A percentile compares a stretch with the other conserved stretches of the same genome.
phyloP scores from a whole-genome alignment of 2,329 filamentous ascomycete species.

The Pleurostoma richardsiae region DNA sequence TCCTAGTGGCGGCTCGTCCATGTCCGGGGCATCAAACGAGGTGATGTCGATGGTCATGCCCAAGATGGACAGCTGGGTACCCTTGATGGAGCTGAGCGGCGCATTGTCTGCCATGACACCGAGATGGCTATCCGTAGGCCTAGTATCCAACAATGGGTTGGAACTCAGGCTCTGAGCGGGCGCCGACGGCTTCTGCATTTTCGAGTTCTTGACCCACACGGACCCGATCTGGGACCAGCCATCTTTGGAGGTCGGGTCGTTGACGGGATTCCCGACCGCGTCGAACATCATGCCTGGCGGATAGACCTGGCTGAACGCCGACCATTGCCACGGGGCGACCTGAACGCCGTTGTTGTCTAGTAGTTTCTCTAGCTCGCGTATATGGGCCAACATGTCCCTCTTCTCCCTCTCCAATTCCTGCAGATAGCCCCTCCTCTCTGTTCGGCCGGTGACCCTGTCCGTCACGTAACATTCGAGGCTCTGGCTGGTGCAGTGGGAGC shows the following conservation, averaged over 20 bases:
- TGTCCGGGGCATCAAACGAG: constrained; percentile 62
- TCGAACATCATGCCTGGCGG: constrained; percentile 20
- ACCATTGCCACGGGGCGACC: constrained; percentile 44
- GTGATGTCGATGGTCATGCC: constrained; percentile 77
- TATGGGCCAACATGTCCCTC: constrained; percentile 58
- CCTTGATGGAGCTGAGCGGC: constrained; percentile 67
- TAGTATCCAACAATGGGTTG: constrained; percentile 28
- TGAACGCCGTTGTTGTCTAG: constrained; percentile 57
- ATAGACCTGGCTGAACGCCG: constrained; percentile 20
- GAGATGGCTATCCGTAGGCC: constrained; percentile 58
- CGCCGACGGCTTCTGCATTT: constrained; percentile 13
- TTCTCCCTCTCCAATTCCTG: constrained; percentile 72
- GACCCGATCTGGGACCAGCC: constrained; percentile 29
- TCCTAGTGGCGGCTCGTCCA: constrained; percentile 52
- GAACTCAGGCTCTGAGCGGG: constrained; percentile 20
- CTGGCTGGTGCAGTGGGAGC: constrained; percentile 74
- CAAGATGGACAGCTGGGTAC: constrained; percentile 71
- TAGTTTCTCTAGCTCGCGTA: constrained; percentile 64
- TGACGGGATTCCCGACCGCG: constrained; percentile 15
- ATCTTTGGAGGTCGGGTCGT: constrained; percentile 20
- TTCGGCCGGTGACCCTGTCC: constrained; percentile 78
- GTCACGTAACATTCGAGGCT: constrained; percentile 78
- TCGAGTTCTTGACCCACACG: constrained; percentile 29
- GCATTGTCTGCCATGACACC: constrained; percentile 60
- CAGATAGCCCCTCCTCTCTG: constrained; percentile 72